A percentile compares a stretch with the other conserved stretches of the same genome.
phyloP scores from a whole-genome alignment of 345 rosid genomes.

The Pugionium cornutum region DNA sequence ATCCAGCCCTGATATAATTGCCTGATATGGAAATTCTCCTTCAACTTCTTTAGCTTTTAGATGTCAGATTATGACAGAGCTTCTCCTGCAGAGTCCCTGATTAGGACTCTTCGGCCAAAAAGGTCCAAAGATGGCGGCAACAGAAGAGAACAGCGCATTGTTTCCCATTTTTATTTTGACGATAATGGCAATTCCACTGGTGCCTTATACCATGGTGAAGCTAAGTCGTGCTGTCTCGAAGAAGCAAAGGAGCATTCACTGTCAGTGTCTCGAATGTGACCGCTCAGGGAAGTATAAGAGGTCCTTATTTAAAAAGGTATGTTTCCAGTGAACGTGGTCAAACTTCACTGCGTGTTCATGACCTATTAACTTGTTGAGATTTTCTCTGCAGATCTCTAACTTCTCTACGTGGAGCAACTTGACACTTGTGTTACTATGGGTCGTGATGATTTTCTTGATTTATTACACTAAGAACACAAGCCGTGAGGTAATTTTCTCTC shows the following conservation, averaged over 20 bases:
- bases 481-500: conserved; percentile 58
- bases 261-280: conserved; percentile 78
- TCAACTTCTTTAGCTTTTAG: not conserved
- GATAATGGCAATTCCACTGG: conserved; percentile 87
- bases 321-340: conserved; percentile 18
- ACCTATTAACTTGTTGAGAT: conserved; percentile 19
- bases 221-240: conserved; percentile 70
- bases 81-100: conserved; percentile 28
- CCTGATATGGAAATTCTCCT: not conserved
- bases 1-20: conserved; percentile 20
- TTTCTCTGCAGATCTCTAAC: conserved; percentile 73
- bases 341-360: conserved; percentile 9
- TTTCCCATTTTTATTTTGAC: conserved; percentile 97
- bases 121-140: conserved; percentile 68
- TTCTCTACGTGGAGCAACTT: conserved; percentile 92
- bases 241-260: conserved; percentile 72
- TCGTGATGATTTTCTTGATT: conserved; percentile 78
- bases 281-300: conserved; percentile 84
- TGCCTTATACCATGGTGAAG: conserved; percentile 80
- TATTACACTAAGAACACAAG: conserved; percentile 88
- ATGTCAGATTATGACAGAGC: conserved; percentile 17
- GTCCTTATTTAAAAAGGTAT: conserved; percentile 78
- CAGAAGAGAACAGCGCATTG: conserved; percentile 82
- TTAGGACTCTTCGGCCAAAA: conserved; percentile 32
- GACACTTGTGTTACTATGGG: conserved; percentile 83